Percentiles rank a stretch among this genome's conserved stretches.
phyloP scores from a whole-genome alignment of 176 grass and related monocot genomes.

The Aegilops speltoides region DNA sequence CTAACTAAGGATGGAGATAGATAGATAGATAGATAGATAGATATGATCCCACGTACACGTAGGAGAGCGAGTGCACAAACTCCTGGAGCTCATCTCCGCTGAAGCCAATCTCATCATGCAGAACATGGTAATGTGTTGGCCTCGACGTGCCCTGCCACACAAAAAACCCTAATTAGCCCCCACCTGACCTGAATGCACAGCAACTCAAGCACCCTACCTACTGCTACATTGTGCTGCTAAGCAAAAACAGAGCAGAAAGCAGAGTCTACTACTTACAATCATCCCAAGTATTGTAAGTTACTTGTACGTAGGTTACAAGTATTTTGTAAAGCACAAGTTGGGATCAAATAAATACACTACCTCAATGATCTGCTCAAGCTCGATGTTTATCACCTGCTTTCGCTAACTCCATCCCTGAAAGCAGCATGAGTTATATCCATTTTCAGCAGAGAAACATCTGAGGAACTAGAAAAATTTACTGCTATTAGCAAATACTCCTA shows the following conservation, averaged over 20 bases:
- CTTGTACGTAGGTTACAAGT: background rate
- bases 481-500: background rate
- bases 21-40: no score
- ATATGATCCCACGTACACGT: conserved; percentile 65
- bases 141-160: conserved; percentile 68
- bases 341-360: conserved; percentile 32
- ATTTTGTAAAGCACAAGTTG: background rate
- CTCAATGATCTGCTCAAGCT: conserved; percentile 94
- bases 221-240: background rate
- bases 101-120: conserved; percentile 84
- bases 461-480: background rate
- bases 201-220: background rate
- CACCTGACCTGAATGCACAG: conserved; percentile 33
- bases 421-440: conserved; percentile 11
- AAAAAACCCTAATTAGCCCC: background rate
- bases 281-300: conserved; percentile 28
- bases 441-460: background rate
- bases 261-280: conserved; percentile 54
- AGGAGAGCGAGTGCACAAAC: conserved; percentile 84
- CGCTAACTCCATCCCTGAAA: conserved; percentile 82
- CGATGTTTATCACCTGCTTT: conserved; percentile 93
- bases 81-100: conserved; percentile 75
- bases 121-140: conserved; percentile 88
- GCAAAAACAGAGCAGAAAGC: background rate
- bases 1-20: no score